Evolutionary conservation across 306 rosid genomes (phyloP).

Genomic region (Comarum palustre): DNA sequence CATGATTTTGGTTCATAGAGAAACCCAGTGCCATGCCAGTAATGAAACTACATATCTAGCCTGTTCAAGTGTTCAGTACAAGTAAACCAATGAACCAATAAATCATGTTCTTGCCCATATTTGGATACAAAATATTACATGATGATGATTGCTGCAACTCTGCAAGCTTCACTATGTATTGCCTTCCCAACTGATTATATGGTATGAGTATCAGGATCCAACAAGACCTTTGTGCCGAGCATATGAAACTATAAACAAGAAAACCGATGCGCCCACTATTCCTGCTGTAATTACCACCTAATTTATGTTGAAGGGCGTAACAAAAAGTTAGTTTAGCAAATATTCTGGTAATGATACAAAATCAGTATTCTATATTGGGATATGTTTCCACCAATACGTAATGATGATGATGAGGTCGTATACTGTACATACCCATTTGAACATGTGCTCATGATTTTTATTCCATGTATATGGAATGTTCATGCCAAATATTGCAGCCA

Average conservation of each 20-base stretch:
- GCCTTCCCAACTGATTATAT: constrained; percentile 12
- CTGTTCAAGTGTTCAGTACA: constrained; percentile 1
- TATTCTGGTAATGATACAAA: background rate
- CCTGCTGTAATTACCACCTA: constrained; percentile 77
- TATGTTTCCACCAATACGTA: background rate
- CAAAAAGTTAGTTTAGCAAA: background rate
- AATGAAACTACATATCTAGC: background rate
- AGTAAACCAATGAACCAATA: background rate
- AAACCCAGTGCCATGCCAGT: background rate
- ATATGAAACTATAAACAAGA: constrained; percentile 55
- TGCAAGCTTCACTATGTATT: background rate
- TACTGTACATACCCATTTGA: constrained; percentile 67
- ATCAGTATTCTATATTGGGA: background rate
- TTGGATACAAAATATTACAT: constrained; percentile 5
- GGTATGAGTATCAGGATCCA: constrained; percentile 52
- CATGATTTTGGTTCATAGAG: background rate
- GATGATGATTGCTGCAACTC: background rate
- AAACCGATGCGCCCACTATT: constrained; percentile 49
- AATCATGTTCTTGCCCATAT: background rate
- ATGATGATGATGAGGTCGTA: constrained; percentile 4
- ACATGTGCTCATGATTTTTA: constrained; percentile 44
- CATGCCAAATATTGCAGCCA: constrained; percentile 85
- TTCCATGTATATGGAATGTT: constrained; percentile 76
- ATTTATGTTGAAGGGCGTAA: background rate
- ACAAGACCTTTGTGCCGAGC: constrained; percentile 91